These are phyloP conservation scores for Exophiala sp. DNA, from an alignment of 2,329 filamentous ascomycete species.

Conservation along the genomic window DNA sequence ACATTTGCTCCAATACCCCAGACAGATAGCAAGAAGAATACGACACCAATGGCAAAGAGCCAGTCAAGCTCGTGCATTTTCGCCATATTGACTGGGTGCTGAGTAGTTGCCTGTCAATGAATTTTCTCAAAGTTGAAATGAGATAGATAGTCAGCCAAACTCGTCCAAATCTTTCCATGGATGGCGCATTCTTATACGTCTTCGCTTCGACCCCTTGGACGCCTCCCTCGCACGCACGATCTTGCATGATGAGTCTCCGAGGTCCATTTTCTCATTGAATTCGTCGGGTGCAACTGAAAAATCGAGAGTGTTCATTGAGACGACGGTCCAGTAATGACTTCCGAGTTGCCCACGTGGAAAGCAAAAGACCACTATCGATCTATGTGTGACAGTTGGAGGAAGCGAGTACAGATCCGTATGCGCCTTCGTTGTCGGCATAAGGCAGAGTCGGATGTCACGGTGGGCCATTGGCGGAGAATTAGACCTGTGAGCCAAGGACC, in stretches of 20 bases:
- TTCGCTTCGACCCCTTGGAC: neutral
- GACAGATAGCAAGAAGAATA: constrained; percentile 70
- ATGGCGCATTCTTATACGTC: neutral
- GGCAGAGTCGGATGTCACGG: neutral
- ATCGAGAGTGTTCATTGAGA: neutral
- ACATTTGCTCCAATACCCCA: constrained; percentile 59
- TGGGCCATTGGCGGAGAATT: neutral
- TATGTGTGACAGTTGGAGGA: neutral
- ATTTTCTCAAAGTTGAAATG: neutral
- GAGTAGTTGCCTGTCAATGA: neutral
- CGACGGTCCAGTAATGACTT: neutral
- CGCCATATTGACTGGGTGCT: constrained; percentile 30
- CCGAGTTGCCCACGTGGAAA: neutral
- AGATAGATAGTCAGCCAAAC: neutral
- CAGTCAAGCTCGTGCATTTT: constrained; percentile 62
- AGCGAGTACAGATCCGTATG: neutral
- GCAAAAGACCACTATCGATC: neutral
- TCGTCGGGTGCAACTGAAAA: neutral
- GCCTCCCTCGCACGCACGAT: neutral
- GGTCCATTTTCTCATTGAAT: neutral
- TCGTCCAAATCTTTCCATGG: neutral
- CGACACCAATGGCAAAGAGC: constrained; percentile 69
- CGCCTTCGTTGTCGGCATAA: neutral
- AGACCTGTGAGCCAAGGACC: neutral
- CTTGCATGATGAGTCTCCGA: neutral